These are phyloP conservation scores for Neopestalotiopsis sp. DNA, from an alignment of 2,329 filamentous ascomycete genomes.

Conservation along the genomic window DNA sequence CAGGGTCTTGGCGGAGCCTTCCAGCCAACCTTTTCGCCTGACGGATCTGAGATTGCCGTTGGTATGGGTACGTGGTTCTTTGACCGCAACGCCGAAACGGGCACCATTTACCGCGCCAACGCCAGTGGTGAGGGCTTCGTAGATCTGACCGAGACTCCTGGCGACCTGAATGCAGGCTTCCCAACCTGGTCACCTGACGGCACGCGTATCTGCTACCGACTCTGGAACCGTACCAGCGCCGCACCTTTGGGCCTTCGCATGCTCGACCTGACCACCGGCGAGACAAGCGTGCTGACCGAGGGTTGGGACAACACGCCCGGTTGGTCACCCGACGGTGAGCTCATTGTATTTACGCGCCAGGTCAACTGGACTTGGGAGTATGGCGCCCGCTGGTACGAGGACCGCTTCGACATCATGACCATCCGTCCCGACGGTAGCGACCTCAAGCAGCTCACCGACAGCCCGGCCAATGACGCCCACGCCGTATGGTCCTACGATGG, in stretches of 20 bases:
- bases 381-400: slow-evolving; percentile 30
- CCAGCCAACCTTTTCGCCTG: slow-evolving; percentile 44
- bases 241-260: slow-evolving; percentile 39
- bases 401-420: slow-evolving; percentile 46
- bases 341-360: slow-evolving; percentile 45
- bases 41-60: slow-evolving; percentile 44
- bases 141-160: slow-evolving; percentile 37
- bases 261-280: slow-evolving; percentile 32
- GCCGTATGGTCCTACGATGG: slow-evolving; percentile 49
- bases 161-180: slow-evolving; percentile 42
- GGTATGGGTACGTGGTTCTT: slow-evolving; percentile 48
- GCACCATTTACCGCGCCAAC: slow-evolving; percentile 22
- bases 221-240: slow-evolving; percentile 23
- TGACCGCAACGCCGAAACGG: slow-evolving; percentile 31
- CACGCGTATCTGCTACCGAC: slow-evolving; percentile 41
- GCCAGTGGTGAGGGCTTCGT: slow-evolving; percentile 25
- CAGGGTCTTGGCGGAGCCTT: slow-evolving; percentile 40
- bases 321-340: slow-evolving; percentile 44
- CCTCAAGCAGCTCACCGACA: slow-evolving; percentile 38
- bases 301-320: slow-evolving; percentile 45
- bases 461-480: slow-evolving; percentile 48
- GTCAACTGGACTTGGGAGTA: slow-evolving; percentile 25
- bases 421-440: slow-evolving; percentile 47
- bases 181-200: slow-evolving; percentile 45
- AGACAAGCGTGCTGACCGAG: slow-evolving; percentile 37